A percentile compares a stretch with the other conserved stretches of the same genome.
These are phyloP conservation scores for Salix brachista DNA, from an alignment of 345 rosid species.

Conservation along the genomic window DNA sequence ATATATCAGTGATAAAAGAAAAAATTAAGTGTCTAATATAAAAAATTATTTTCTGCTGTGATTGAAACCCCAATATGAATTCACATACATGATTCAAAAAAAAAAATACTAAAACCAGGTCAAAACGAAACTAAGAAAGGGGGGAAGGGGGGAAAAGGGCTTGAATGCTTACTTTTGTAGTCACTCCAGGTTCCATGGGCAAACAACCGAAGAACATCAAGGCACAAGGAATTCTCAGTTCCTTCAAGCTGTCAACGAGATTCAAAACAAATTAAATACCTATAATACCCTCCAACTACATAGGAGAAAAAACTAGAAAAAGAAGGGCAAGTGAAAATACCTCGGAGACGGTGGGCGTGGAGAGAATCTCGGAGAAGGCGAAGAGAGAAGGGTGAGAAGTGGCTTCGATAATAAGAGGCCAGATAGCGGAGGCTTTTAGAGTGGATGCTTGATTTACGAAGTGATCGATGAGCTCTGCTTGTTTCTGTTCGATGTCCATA, in stretches of 20 bases:
- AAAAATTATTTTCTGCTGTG: neutral
- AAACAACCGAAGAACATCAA: conserved; percentile 68
- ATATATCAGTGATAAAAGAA: neutral
- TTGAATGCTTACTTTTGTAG: conserved; percentile 57
- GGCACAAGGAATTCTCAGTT: conserved; percentile 47
- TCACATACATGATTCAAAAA: neutral
- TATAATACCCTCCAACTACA: neutral
- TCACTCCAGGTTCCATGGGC: conserved; percentile 95
- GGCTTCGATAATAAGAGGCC: conserved; percentile 59
- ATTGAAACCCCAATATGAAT: neutral
- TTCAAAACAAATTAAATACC: neutral
- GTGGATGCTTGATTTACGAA: conserved; percentile 56
- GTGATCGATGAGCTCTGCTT: conserved; percentile 64
- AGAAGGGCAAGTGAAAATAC: conserved; percentile 23
- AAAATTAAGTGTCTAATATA: neutral
- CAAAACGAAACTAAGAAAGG: neutral
- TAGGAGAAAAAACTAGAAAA: too few species aligned
- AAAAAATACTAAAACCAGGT: neutral
- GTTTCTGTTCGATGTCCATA: conserved; percentile 88
- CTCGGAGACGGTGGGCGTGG: conserved; percentile 50
- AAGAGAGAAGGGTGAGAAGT: conserved; percentile 85
- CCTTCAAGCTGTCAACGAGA: conserved; percentile 71
- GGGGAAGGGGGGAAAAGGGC: neutral
- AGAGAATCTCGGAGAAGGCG: conserved; percentile 93
- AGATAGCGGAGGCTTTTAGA: conserved; percentile 51